These are phyloP conservation scores for Syncephalastrum monosporum DNA, from an alignment of 371 early-diverging fungal species.

Conservation along the genomic window DNA sequence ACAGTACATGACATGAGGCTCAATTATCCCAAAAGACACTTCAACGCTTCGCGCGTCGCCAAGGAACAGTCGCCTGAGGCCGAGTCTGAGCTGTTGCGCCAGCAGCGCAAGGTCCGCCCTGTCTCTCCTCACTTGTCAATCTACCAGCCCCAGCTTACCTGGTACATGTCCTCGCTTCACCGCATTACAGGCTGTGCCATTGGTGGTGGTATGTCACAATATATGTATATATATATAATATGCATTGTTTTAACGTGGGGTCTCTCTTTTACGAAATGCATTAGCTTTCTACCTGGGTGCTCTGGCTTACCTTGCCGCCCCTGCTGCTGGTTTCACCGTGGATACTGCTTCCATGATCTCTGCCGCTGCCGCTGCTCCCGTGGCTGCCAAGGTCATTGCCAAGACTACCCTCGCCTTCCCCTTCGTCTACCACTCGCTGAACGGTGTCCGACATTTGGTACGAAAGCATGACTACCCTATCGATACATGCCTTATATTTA, in stretches of 20 bases:
- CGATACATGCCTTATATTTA: too few species aligned
- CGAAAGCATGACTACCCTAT: conserved; percentile 1
- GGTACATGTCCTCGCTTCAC: conserved; percentile 75
- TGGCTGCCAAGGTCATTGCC: conserved; percentile 40
- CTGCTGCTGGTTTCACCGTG: conserved; percentile 55
- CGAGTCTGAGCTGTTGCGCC: conserved; percentile 52
- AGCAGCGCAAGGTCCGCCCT: conserved; percentile 77
- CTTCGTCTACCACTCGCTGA: conserved; percentile 83
- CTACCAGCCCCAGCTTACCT: conserved; percentile 89
- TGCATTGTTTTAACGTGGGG: background rate
- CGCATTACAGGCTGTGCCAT: conserved; percentile 81
- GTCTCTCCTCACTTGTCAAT: conserved; percentile 82
- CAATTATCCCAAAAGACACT: conserved; percentile 26
- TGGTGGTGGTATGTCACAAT: conserved; percentile 64
- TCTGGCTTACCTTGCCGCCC: conserved; percentile 58
- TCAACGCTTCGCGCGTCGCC: conserved; percentile 32
- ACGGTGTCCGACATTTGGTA: conserved; percentile 90
- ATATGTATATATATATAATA: background rate
- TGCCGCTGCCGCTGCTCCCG: conserved; percentile 42
- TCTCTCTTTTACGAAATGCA: background rate
- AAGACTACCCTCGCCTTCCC: conserved; percentile 64
- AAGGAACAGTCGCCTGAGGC: conserved; percentile 45
- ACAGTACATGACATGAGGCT: background rate
- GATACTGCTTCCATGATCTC: conserved; percentile 65
- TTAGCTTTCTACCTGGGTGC: conserved; percentile 71